phyloP scores from a whole-genome alignment of 1,139 yeast species.

The Geotrichum candidum region DNA sequence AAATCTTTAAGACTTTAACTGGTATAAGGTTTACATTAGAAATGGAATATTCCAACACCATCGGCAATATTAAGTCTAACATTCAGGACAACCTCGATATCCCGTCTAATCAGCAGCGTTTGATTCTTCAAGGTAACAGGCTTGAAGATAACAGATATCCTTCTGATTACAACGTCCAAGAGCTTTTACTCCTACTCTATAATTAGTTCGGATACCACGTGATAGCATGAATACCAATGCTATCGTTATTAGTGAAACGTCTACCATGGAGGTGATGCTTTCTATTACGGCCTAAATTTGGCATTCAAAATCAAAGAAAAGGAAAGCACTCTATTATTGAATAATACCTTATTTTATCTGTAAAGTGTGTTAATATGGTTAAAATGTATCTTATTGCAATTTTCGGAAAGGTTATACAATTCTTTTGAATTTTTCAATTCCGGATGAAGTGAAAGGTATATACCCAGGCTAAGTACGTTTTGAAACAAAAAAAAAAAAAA shows the following conservation, averaged over 20 bases:
- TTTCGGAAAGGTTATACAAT: slow-evolving; percentile 67
- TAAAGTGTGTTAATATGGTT: slow-evolving; percentile 98
- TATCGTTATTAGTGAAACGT: not conserved
- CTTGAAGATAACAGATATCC: slow-evolving; percentile 82
- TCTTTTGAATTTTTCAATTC: not conserved
- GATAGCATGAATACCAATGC: slow-evolving; percentile 54
- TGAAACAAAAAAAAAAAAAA: too few relatives aligned
- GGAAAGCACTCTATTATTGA: slow-evolving; percentile 99
- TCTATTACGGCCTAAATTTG: slow-evolving; percentile 94
- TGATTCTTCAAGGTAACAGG: slow-evolving; percentile 84
- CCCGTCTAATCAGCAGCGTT: slow-evolving; percentile 86
- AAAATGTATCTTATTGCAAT: slow-evolving; percentile 99
- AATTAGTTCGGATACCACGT: slow-evolving; percentile 80
- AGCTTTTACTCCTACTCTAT: slow-evolving; percentile 70
- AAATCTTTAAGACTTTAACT: slow-evolving; percentile 66
- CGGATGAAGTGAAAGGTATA: not conserved
- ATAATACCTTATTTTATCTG: slow-evolving; percentile 99
- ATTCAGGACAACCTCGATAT: slow-evolving; percentile 88
- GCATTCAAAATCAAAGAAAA: slow-evolving; percentile 98
- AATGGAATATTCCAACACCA: slow-evolving; percentile 92
- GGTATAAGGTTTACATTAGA: slow-evolving; percentile 84
- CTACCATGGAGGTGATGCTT: slow-evolving; percentile 98
- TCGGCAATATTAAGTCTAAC: slow-evolving; percentile 84
- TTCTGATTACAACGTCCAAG: slow-evolving; percentile 82
- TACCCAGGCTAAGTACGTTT: not conserved